Base-by-base conservation (phyloP, 1,284 basidiomycete species). In the Pseudomicrostroma phylloplanum region DNA sequence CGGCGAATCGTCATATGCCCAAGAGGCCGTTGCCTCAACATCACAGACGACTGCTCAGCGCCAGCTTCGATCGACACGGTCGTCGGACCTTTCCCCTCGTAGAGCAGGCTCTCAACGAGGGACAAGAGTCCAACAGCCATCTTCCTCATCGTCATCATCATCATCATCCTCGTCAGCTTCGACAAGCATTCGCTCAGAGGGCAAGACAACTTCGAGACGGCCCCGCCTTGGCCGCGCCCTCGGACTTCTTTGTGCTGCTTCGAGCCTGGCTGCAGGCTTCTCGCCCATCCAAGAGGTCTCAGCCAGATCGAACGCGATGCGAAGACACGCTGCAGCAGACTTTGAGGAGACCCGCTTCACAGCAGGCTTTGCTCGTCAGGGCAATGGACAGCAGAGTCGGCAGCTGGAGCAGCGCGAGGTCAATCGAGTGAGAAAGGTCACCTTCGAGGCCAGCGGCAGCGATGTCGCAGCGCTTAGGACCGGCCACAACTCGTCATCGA, bases 301-400 rank as follows among this genome's bases (percentile, higher is more conserved):
- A 48, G 46, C 46, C 46, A n/a, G 17, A n/a, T n/a, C 46, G 46
- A 4, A n/a, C 6, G 3, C 46, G 46, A n/a, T 23, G 17, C 46
- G 46, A 48, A 23, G 46, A 48, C n/a, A n/a, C 46, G 46, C 46
- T 48, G 46, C n/a, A 23, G n/a, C 17, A 48, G 46, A 48, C 46
- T n/a, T 23, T 48, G n/a, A 48, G 23, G 46, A n/a, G 46, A 48
- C 46, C 46, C 17, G 46, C 46, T n/a, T 48, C 46, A 3, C 46
- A 48, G 46, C 46, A 48, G 46, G 46, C 46, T n/a, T 23, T 48
- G 46, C 46, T 48, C n/a, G 46, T 23, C 17, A 48, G 46, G 12
- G 46, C 46, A 3, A 48, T n/a, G 46, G 12, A n/a, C 46, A 48
- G 46, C 46, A 48, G 46, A 23, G n/a, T n/a, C n/a, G 46, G 3